Evolutionary conservation across 495 filamentous ascomycete genomes (phyloP).

Genomic region (Schizothecium vesticola): DNA sequence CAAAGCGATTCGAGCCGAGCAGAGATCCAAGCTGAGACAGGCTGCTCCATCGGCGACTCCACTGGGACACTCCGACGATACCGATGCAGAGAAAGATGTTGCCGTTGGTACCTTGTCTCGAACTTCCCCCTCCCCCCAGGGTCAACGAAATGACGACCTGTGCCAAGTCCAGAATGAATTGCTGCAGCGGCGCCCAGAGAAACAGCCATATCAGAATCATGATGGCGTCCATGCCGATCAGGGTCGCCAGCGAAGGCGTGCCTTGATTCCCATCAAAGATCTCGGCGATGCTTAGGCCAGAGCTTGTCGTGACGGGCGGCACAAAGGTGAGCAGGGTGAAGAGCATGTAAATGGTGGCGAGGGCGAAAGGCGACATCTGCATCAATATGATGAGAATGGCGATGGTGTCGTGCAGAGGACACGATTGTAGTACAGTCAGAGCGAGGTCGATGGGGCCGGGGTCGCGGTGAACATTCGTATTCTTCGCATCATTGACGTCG

Average conservation of each 20-base stretch:
- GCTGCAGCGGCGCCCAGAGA: constrained; percentile 81
- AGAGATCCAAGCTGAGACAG: constrained; percentile 36
- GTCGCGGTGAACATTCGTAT: constrained; percentile 57
- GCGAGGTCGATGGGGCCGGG: constrained; percentile 63
- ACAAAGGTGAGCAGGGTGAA: constrained; percentile 94
- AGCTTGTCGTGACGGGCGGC: constrained; percentile 60
- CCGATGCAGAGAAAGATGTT: constrained; percentile 72
- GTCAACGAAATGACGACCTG: constrained; percentile 94
- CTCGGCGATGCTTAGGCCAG: constrained; percentile 46
- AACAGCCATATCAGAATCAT: constrained; percentile 84
- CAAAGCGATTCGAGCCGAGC: constrained; percentile 38
- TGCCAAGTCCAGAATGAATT: constrained; percentile 86
- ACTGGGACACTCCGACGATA: constrained; percentile 70
- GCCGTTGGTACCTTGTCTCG: constrained; percentile 64
- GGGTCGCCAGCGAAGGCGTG: constrained; percentile 70
- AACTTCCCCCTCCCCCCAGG: constrained; percentile 79
- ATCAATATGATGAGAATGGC: constrained; percentile 96
- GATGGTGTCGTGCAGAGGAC: constrained; percentile 91
- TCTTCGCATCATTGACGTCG: constrained; percentile 62
- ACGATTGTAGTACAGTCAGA: constrained; percentile 82
- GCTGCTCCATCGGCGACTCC: constrained; percentile 49
- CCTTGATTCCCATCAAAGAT: constrained; percentile 50
- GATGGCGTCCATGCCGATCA: constrained; percentile 74
- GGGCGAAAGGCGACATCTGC: constrained; percentile 86
- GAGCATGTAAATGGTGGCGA: constrained; percentile 86